A percentile compares a stretch with the other conserved stretches of the same genome.
Conservation (phyloP, 805 yeast genomes). For the Starmerella khaoyaiensis region DNA sequence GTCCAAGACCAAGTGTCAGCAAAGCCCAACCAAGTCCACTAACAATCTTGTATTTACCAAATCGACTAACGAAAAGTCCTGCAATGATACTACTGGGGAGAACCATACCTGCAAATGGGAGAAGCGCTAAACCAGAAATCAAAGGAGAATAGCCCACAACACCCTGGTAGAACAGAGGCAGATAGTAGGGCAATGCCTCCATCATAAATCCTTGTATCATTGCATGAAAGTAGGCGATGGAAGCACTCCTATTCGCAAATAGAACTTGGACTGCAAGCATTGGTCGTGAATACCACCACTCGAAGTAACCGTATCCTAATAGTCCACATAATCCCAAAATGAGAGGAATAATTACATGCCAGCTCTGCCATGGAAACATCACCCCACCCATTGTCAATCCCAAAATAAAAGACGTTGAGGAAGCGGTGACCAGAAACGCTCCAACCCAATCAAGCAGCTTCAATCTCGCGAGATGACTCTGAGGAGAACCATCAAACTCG, state of each 20-base stretch:
- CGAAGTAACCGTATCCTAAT: constrained; percentile 26
- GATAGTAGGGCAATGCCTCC: constrained; percentile 24
- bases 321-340: constrained; percentile 26
- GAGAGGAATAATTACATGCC: constrained; percentile 37
- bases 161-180: constrained; percentile 39
- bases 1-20: constrained; percentile 35
- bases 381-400: constrained; percentile 45
- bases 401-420: constrained; percentile 34
- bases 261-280: constrained; percentile 31
- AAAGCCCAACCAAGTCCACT: constrained; percentile 29
- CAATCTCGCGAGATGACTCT: constrained; percentile 31
- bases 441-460: constrained; percentile 39
- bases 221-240: constrained; percentile 30
- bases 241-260: constrained; percentile 28
- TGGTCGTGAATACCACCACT: constrained; percentile 29
- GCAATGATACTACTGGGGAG: constrained; percentile 28
- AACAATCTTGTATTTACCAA: constrained; percentile 32
- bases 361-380: constrained; percentile 41
- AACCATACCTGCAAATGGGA: constrained; percentile 34
- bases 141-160: constrained; percentile 33
- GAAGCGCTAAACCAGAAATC: constrained; percentile 34
- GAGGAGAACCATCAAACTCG: constrained; percentile 30
- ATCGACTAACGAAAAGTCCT: constrained; percentile 31
- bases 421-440: constrained; percentile 32
- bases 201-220: constrained; percentile 32